Evolutionary conservation across 2,329 filamentous ascomycete genomes (phyloP).

Genomic region (Hirsutella rhossiliensis): DNA sequence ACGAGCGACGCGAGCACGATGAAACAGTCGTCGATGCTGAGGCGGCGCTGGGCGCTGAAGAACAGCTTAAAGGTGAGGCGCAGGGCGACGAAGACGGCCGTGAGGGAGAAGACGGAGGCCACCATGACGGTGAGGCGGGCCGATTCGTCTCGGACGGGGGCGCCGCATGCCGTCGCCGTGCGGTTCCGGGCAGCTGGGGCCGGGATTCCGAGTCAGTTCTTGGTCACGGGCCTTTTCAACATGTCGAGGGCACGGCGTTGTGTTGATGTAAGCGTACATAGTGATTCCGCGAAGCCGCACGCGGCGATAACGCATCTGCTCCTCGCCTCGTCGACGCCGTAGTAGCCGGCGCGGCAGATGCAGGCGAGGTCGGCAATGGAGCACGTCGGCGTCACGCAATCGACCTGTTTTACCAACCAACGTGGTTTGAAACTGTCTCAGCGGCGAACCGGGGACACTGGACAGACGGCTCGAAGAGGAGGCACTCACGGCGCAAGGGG

Average conservation of each 20-base stretch:
- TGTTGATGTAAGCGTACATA: background rate
- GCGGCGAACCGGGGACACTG: no score
- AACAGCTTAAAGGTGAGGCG: conserved; percentile 23
- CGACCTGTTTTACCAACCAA: no score
- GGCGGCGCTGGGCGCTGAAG: conserved; percentile 17
- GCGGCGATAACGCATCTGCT: background rate
- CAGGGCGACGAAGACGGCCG: conserved; percentile 27
- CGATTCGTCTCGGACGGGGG: conserved; percentile 18
- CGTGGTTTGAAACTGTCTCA: no score
- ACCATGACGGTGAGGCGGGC: conserved; percentile 20
- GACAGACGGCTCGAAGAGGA: no score
- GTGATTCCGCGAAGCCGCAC: background rate
- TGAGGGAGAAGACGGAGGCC: conserved; percentile 20
- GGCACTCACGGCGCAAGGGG: no score
- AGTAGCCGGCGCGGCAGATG: background rate
- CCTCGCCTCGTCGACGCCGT: background rate
- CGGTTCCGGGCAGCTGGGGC: background rate
- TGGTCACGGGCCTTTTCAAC: background rate
- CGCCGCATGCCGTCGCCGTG: conserved; percentile 8
- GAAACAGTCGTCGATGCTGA: conserved; percentile 27
- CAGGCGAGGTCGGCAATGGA: background rate
- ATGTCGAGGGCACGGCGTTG: background rate
- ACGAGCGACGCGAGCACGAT: conserved; percentile 14
- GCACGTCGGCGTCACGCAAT: background rate
- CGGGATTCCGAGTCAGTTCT: background rate